Evolutionary conservation across 176 grass and related monocot species (phyloP), one percentile per base, ranked within the genome.

Genomic region (Melocanna baccifera): DNA sequence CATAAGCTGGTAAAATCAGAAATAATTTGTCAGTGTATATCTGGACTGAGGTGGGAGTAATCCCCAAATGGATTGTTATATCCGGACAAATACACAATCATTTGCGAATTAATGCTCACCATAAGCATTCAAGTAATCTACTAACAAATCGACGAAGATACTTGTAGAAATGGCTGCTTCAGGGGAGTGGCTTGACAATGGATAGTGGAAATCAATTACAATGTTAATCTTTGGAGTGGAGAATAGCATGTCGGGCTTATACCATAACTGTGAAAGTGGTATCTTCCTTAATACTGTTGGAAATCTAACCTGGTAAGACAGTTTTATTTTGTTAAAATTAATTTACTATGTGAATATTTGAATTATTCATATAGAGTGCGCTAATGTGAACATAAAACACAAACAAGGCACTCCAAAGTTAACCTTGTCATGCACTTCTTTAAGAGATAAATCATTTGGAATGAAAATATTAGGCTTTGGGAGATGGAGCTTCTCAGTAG

Each of bases 81-180:
- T 45, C 57, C 18, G 22, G 68, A 58, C 41, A 81, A 58, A 83
- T 26, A 82, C 19, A 3, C 50, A 23, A 37, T 37, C 5, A 90
- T 69, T 43, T 66, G 2, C n/a, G 34, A 85, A 45, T 79, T 83
- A 40, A 22, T 66, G 80, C 88, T 88, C 86, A 98, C 96, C 93
- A 88, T 96, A 98, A 55, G 94, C 93, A 66, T 98, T 98, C 67
- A 98, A 91, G 81, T 98, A 96, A 94, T 98, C 96, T 50, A 23
- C 84, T 88, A 98, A 79, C 81, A 98, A 81, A 45, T 81, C 79
- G 55, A 92, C 81, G 48, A 92, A 96, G 18, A 98, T 79, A 59
- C 75, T 50, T 36, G 84, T 96, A 53, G 91, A 89, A 81, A 96
- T 29, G 15, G 70, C 81, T 68, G 93, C 86, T 89, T 98, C 89